Evolutionary conservation across 2,329 filamentous ascomycete species (phyloP), one percentile per base, ranked within the genome.

Genomic region (Mycocentrospora acerina): DNA sequence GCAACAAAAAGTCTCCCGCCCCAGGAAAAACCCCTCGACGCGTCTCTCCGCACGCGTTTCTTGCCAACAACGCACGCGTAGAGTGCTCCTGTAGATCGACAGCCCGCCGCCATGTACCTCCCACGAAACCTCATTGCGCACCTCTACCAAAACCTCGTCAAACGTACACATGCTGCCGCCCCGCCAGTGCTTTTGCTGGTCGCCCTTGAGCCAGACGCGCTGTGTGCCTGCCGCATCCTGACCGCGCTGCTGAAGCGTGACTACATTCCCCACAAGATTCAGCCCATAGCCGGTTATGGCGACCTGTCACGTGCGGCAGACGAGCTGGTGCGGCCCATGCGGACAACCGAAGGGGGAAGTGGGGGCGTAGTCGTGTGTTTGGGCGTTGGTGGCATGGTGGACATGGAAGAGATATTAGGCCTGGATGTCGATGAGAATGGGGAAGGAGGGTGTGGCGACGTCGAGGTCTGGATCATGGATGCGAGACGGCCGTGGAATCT

Each of bases 241-340:
- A 95, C 91, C 3, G 80, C 86, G 34, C 78, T 98, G n/a, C 77
- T 98, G 44, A 96, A 95, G 71, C 86, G 91, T 76, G 93, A 98
- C 74, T 97, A 95, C 64, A 95, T 98, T 55, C 88, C 86, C 11
- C 91, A 97, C 73, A 97, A 96, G 71, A 95, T 97, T 60, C 88
- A 96, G 60, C 93, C 93, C 1, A 85, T 98, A 37, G 82, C 88
- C 14, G 93, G 93, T 38, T 97, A 96, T 81, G 84, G 82, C 51
- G 93, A 97, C 66, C 80, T 98, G 31, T 79, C 88, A 60, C 83
- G 82, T 54, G 85, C 85, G 15, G 90, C 90, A 30, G 79, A 81
- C 59, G 83, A 90, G 51, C 76, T 94, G 29, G 86, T 96, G 27
- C 78, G 76, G 37, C 90, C 90, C 9, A 90, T 96, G 88, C 90